A percentile compares a stretch with the other conserved stretches of the same genome.
Conservation (phyloP, 2,329 filamentous ascomycete genomes). For the Mycosphaerella arachidis region DNA sequence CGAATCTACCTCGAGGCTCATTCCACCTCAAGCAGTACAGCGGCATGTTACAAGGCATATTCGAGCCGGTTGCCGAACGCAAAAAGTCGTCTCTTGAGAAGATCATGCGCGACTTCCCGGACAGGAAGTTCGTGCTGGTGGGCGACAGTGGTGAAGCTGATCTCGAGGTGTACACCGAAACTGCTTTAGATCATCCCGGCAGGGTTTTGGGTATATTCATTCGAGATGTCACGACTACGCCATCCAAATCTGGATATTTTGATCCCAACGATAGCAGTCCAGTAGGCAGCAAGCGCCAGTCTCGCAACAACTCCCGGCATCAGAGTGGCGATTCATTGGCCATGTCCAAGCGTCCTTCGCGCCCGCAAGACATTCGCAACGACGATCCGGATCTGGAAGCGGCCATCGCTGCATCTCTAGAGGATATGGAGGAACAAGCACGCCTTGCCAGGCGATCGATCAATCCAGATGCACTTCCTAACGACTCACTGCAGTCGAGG, state of each 20-base stretch:
- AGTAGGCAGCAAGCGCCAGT: conserved; percentile 26
- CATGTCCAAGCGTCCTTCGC: conserved; percentile 29
- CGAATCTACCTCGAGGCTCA: conserved; percentile 78
- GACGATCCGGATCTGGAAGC: conserved; percentile 46
- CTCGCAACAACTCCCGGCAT: conserved; percentile 28
- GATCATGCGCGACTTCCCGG: conserved; percentile 83
- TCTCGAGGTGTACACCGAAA: conserved; percentile 91
- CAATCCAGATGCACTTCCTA: conserved; percentile 32
- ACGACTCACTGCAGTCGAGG: conserved; percentile 7
- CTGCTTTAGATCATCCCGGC: conserved; percentile 78
- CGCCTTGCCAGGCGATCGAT: conserved; percentile 33
- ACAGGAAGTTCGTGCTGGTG: conserved; percentile 82
- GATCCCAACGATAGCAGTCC: conserved; percentile 53
- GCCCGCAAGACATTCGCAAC: conserved; percentile 37
- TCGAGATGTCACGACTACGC: conserved; percentile 84
- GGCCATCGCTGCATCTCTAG: conserved; percentile 46
- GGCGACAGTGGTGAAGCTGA: conserved; percentile 97
- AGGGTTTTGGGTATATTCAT: conserved; percentile 87
- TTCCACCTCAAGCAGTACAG: conserved; percentile 95
- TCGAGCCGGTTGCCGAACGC: conserved; percentile 91
- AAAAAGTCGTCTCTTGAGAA: conserved; percentile 85
- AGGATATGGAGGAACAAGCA: conserved; percentile 40
- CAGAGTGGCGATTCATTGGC: conserved; percentile 30
- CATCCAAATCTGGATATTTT: conserved; percentile 64
- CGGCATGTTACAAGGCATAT: conserved; percentile 96